phyloP scores from a whole-genome alignment of 805 yeast genomes.

The Myxozyma sirexii region DNA sequence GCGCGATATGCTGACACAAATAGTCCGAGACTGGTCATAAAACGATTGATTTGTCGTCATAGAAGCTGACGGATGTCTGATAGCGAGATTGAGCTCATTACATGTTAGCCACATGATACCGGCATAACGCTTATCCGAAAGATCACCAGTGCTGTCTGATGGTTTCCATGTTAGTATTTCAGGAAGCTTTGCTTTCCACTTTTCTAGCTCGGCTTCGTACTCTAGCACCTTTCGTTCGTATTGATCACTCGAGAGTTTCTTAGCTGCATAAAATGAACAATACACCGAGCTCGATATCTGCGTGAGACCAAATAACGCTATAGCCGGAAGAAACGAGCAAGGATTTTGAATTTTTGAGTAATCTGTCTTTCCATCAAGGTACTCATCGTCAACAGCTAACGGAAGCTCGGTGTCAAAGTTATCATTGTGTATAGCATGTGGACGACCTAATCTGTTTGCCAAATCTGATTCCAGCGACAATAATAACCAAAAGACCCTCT shows the following conservation, averaged over 20 bases:
- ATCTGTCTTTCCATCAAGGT: slow-evolving; percentile 15
- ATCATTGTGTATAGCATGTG: slow-evolving; percentile 13
- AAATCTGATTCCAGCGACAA: slow-evolving; percentile 18
- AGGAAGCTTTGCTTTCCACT: slow-evolving; percentile 17
- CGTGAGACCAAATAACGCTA: slow-evolving; percentile 22
- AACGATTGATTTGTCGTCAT: slow-evolving; percentile 20
- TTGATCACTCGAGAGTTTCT: slow-evolving; percentile 21
- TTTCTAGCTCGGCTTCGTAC: slow-evolving; percentile 18
- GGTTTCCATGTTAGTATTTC: slow-evolving; percentile 23
- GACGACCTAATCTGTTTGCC: slow-evolving; percentile 25
- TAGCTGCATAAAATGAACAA: slow-evolving; percentile 23
- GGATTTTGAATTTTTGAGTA: background rate
- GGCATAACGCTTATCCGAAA: slow-evolving; percentile 24
- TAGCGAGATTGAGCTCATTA: slow-evolving; percentile 24
- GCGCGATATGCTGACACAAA: slow-evolving; percentile 22
- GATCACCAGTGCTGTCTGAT: slow-evolving; percentile 15
- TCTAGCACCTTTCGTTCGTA: slow-evolving; percentile 26
- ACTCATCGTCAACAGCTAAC: slow-evolving; percentile 25
- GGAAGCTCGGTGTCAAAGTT: slow-evolving; percentile 23
- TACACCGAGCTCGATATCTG: slow-evolving; percentile 18
- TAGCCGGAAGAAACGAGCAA: slow-evolving; percentile 28
- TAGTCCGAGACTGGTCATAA: slow-evolving; percentile 9
- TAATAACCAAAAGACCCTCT: slow-evolving; percentile 28
- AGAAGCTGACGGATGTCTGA: slow-evolving; percentile 33
- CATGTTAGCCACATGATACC: slow-evolving; percentile 29